Conservation (phyloP, 805 yeast species). For the Isabelozyma gotoi region DNA sequence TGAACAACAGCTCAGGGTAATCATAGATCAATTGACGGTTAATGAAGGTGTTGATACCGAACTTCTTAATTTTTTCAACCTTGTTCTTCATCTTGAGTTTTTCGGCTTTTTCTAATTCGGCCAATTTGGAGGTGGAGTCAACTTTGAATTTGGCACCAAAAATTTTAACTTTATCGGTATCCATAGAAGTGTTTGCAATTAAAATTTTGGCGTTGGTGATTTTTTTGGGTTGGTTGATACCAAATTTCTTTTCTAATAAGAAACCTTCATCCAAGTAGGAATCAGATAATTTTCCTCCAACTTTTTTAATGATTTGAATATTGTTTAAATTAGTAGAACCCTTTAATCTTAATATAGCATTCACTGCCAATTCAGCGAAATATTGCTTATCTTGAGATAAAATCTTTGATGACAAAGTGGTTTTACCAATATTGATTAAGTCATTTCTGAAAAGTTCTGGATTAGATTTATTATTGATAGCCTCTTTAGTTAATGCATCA, state of each 20-base stretch:
- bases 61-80: slow-evolving; percentile 84
- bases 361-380: slow-evolving; percentile 88
- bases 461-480: slow-evolving; percentile 70
- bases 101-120: slow-evolving; percentile 92
- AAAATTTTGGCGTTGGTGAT: slow-evolving; percentile 81
- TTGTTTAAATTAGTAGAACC: slow-evolving; percentile 88
- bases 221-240: slow-evolving; percentile 89
- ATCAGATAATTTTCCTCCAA: slow-evolving; percentile 89
- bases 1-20: slow-evolving; percentile 94
- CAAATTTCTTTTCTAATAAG: slow-evolving; percentile 86
- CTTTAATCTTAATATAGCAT: slow-evolving; percentile 83
- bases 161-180: slow-evolving; percentile 95
- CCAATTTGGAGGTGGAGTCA: slow-evolving; percentile 90
- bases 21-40: slow-evolving; percentile 96
- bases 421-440: slow-evolving; percentile 82
- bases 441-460: slow-evolving; percentile 67
- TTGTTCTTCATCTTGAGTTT: slow-evolving; percentile 88
- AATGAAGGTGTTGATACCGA: slow-evolving; percentile 85
- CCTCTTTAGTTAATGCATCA: slow-evolving; percentile 69
- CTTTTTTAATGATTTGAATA: slow-evolving; percentile 89
- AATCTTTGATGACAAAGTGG: slow-evolving; percentile 91
- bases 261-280: slow-evolving; percentile 96
- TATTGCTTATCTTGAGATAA: slow-evolving; percentile 91
- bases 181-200: slow-evolving; percentile 94
- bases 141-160: slow-evolving; percentile 98